Base-by-base conservation (phyloP, 2,329 filamentous ascomycete genomes). In the Fusarium sublunatum region DNA sequence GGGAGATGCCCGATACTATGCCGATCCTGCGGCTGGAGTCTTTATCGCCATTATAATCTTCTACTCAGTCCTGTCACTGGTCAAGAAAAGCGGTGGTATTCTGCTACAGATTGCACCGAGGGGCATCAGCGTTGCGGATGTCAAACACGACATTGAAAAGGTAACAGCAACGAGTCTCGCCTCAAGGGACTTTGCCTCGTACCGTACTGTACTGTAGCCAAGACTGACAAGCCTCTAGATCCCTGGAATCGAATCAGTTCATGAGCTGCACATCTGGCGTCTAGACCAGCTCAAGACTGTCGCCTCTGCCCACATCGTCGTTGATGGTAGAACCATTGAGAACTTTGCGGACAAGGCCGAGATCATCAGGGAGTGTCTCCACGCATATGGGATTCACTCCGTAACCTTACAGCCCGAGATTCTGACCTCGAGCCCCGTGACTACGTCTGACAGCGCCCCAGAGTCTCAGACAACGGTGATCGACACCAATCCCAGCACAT, bases 21-120 rank as follows among this genome's bases (percentile, higher is more conserved):
- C 88, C 6, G 91, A 93, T 70, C 90, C 91, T 0, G 88, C 82
- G 4, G 83, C 88, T 31, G 86, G 88, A 55, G 81, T 91, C 72
- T 87, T 82, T 46, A 93, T 93, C 67, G 83, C 88, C 3, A 58
- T 91, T n/a, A 88, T 92, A 83, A 91, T 93, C 36, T 77, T 92
- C 3, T 53, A 85, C 0, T 87, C 89, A 0, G 83, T 88, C 0
- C 65, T 88, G 11, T 88, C 88, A 0, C 78, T 92, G 57, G 81
- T 88, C 35, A 86, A 82, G 69, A 82, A 79, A 41, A 85, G 83
- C 46, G 90, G 89, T 6, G 78, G 78, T 29, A 91, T 93, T 48
- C 77, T 93, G 2, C 79, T 93, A 13, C 84, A 92, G 72, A 88
- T 85, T 57, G 86, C 86, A 0, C 90, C 90, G 0, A 71, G 74